phyloP scores from a whole-genome alignment of 805 yeast species.

The Yarrowia alimentaria region DNA sequence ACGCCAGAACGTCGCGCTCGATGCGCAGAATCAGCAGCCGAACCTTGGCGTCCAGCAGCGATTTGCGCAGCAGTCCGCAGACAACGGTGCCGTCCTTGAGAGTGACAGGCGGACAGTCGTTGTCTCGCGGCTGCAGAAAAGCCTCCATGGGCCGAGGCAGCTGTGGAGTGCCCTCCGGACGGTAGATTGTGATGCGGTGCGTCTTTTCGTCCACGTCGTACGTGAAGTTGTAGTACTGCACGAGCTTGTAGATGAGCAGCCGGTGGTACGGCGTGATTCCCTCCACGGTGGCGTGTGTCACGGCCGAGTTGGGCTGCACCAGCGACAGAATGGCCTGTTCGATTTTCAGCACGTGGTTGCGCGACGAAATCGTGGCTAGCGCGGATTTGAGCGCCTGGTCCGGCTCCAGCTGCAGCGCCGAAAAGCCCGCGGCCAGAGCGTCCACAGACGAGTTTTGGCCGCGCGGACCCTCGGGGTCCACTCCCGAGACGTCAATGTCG shows the following conservation, averaged over 20 bases:
- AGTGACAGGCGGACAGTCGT: slow-evolving; percentile 9
- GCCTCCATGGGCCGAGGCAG: slow-evolving; percentile 26
- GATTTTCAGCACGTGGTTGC: slow-evolving; percentile 13
- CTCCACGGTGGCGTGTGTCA: slow-evolving; percentile 16
- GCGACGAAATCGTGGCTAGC: neutral
- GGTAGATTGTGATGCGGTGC: slow-evolving; percentile 25
- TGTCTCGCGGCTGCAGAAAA: slow-evolving; percentile 13
- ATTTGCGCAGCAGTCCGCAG: slow-evolving; percentile 17
- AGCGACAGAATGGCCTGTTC: slow-evolving; percentile 6
- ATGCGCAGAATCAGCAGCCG: slow-evolving; percentile 6
- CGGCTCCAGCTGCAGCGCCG: slow-evolving; percentile 4
- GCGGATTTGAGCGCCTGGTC: slow-evolving; percentile 20
- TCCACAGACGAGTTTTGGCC: slow-evolving; percentile 17
- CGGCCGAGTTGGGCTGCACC: too few species aligned
- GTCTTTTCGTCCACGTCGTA: slow-evolving; percentile 26
- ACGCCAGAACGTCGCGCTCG: slow-evolving; percentile 15
- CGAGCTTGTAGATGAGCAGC: slow-evolving; percentile 25
- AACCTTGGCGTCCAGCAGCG: slow-evolving; percentile 19
- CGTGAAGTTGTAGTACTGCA: slow-evolving; percentile 25
- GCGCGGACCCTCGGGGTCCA: slow-evolving; percentile 23
- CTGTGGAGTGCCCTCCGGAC: slow-evolving; percentile 4
- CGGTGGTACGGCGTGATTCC: slow-evolving; percentile 23
- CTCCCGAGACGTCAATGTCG: slow-evolving; percentile 27
- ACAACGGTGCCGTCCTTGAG: slow-evolving; percentile 5
- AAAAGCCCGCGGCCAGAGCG: neutral